Base-by-base conservation (phyloP, 768 basidiomycete species). In the Rhodocollybia butyracea region DNA sequence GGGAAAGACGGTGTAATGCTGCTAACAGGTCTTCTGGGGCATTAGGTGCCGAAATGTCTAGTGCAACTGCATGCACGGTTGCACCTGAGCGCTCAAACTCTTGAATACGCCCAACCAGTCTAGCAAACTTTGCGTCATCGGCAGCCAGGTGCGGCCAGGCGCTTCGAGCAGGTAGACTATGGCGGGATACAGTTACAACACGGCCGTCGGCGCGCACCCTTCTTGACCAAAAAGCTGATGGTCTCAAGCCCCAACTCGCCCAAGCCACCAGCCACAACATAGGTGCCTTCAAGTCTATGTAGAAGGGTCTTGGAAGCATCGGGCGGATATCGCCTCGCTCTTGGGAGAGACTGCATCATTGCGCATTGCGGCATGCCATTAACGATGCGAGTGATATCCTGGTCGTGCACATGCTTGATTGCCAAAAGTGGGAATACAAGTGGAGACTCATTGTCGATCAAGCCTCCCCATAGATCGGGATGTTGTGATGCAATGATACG, bases 1-100 rank as follows among this genome's bases (percentile, higher is more conserved):
- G 46, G 19, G 29, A 47, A n/a, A 47, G 31, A 19, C 31, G 30
- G 11, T 47, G 29, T 2, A 47, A 21, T 21, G 46, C 46, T 10
- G 29, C n/a, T 29, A 47, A 22, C 46, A 47, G 32, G 12, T 47
- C 30, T 27, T 34, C 31, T 11, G 46, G 32, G 2, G 46, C 46
- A 47, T 34, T 29, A 12, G 31, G 46, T 10, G 46, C 31, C n/a
- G 46, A 47, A 31, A 47, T 47, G 31, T 47, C 46, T 30, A 47
- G 30, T 12, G 29, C 11, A 3, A 47, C 5, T 12, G 46, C 46
- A 19, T 47, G 32, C 13, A 47, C 32, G 46, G 46, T 47, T 19
- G 46, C 46, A 47, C 46, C 46, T n/a, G 30, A 32, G n/a, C 30
- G 27, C 46, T 47, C 46, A 12, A 47, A 47, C 46, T 47, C 46